These are phyloP conservation scores for Rosa persica DNA, from an alignment of 306 rosid genomes.

Conservation along the genomic window DNA sequence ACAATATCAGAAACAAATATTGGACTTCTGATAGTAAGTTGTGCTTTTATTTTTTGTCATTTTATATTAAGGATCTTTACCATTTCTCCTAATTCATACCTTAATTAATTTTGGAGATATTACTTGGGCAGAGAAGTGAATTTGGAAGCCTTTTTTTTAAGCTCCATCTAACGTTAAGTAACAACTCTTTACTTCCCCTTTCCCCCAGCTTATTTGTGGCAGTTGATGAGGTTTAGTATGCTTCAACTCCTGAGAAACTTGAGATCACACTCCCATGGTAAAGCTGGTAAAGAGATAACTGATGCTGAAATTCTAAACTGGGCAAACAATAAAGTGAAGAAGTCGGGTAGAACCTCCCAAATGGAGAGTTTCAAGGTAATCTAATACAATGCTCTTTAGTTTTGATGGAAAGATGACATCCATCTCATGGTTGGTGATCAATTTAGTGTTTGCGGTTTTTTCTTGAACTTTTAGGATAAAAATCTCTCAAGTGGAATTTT, in stretches of 20 bases:
- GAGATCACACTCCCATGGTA: constrained; percentile 91
- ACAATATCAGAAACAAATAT: not conserved
- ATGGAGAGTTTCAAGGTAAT: constrained; percentile 95
- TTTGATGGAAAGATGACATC: constrained; percentile 3
- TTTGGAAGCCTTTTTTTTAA: not conserved
- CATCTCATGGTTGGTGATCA: constrained; percentile 4
- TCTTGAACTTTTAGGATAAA: constrained; percentile 63
- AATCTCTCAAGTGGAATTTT: constrained; percentile 82
- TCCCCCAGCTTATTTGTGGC: constrained; percentile 88
- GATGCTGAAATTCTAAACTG: constrained; percentile 87
- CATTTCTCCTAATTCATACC: not conserved
- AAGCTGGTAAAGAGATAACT: constrained; percentile 75
- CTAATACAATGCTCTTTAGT: constrained; percentile 4
- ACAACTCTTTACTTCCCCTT: constrained; percentile 21
- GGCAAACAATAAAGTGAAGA: constrained; percentile 94
- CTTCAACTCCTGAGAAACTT: constrained; percentile 91
- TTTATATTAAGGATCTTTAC: not conserved
- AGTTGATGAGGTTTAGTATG: constrained; percentile 93
- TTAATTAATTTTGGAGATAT: not conserved
- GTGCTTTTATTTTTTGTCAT: not conserved
- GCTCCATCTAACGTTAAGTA: not conserved
- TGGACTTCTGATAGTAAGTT: not conserved
- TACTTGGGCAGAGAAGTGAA: not conserved
- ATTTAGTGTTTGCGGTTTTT: not conserved
- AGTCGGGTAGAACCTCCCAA: constrained; percentile 68